Evolutionary conservation across 225 moss, liverwort and hornwort genomes (phyloP), one percentile per base, ranked within the genome.

Genomic region (Physcomitrium patens): DNA sequence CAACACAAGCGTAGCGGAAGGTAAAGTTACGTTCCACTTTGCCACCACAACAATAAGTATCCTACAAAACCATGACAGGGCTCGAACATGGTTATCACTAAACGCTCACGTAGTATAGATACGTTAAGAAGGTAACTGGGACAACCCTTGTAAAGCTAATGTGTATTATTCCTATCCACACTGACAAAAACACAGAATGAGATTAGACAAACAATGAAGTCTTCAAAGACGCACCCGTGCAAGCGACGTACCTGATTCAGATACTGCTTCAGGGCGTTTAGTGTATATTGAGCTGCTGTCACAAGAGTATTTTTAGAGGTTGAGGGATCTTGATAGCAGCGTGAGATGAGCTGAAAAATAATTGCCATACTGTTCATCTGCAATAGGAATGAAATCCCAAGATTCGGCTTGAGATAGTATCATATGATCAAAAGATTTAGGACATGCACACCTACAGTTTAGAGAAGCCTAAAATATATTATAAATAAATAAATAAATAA

Each of bases 301-400:
- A 84, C 8, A 10, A 87, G 70, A 42, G 79, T 81, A 22, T 28
- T 78, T 69, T 74, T 79, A 12, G 70, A 70, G 72, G 73, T 71
- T 9, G 7, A 19, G 9, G 71, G 67, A 68, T 81, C 77, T 45
- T 77, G 63, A 71, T 46, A 79, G 71, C 87, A 87, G 63, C 84
- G 78, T n/a, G 76, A 70, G 27, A 87, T 79, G 61, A 87, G 70
- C 81, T 87, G 87, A 79, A 78, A 87, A 61, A 87, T 60, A 70
- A 88, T 78, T 45, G 88, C 88, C 88, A 88, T 88, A 59, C 82
- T 85, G 42, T 88, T 88, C 88, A 88, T 88, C 88, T 88, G 76
- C 43, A 83, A n/a, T 63, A 20, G 47, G 2, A 37, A 37, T 7
- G 7, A 37, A 37, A 37, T 37, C 31, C 8, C 43, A 60, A 74